Evolutionary conservation across 2,329 filamentous ascomycete species (phyloP), one percentile per base, ranked within the genome.

Genomic region (Epichloe scottii): DNA sequence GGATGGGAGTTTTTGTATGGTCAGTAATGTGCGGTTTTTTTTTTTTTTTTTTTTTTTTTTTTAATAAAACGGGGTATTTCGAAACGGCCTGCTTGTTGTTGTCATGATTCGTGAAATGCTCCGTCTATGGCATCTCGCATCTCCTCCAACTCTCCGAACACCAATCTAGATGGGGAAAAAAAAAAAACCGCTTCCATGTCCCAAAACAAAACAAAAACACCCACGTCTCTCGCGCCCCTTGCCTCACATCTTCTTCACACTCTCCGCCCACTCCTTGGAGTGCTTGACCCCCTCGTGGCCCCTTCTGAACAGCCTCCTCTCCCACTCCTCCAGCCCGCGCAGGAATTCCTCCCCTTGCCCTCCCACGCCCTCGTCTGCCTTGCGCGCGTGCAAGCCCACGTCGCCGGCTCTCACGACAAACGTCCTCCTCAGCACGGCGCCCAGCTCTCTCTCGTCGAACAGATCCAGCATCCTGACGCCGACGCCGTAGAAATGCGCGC

Each of bases 371-470:
- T 84, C 84, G 14, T 85, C 84, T 3, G 85, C 85, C 68, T 95
- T 95, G 58, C 90, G 82, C 2, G 90, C 91, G 64, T 95, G 88
- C 63, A 97, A 80, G 5, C 87, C 87, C 48, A 97, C 87, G 55
- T 94, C 88, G 2, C 81, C 77, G 1, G 89, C 87, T 46, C 93
- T 77, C 47, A 79, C 76, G 57, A 90, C 88, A 68, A 94, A 97
- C 0, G 88, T 89, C 71, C 85, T 75, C 51, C 79, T 76, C 58
- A 91, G 66, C 19, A 93, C 81, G 56, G 87, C 78, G 51, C 89
- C 87, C 51, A 96, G 82, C 53, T 81, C 79, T 43, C 66, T 65
- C 66, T 95, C 90, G 52, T 96, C 90, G 55, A 95, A 95, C 0
- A 98, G 69, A 53, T 96, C 90, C 54, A 97, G 73, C 68, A 96